These are phyloP conservation scores for Gnaphalium uliginosum DNA, from an alignment of 129 eudicot species.

Conservation along the genomic window DNA sequence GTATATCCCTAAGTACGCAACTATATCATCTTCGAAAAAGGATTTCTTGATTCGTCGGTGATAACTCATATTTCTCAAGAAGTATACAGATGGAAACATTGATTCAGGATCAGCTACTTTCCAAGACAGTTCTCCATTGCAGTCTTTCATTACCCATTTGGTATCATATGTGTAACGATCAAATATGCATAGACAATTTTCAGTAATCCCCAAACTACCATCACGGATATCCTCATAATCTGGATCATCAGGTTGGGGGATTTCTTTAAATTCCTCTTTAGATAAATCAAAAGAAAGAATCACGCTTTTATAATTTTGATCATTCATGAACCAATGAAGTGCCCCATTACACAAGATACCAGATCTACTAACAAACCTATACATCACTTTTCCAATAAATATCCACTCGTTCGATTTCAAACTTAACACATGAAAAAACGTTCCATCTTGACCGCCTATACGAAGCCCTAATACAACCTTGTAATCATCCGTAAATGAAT, in stretches of 20 bases:
- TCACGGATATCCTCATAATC: background rate
- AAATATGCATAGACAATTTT: background rate
- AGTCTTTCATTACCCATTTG: background rate
- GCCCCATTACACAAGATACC: background rate
- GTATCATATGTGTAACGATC: background rate
- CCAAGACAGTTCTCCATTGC: background rate
- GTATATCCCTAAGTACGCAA: too few relatives aligned
- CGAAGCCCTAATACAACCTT: background rate
- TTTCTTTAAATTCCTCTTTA: background rate
- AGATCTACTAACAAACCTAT: background rate
- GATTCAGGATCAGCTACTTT: background rate
- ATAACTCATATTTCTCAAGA: background rate
- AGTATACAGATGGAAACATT: background rate
- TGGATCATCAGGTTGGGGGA: background rate
- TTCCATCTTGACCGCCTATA: background rate
- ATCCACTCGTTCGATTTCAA: background rate
- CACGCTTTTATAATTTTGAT: background rate
- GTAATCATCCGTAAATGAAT: background rate
- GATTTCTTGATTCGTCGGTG: background rate
- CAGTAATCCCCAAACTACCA: background rate
- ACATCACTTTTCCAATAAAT: background rate
- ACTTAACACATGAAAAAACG: background rate
- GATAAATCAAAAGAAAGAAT: constrained; percentile 7
- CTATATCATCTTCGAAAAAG: background rate
- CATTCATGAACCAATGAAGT: background rate